Evolutionary conservation across 2,329 filamentous ascomycete species (phyloP).

Genomic region (Aspergillus sp.): DNA sequence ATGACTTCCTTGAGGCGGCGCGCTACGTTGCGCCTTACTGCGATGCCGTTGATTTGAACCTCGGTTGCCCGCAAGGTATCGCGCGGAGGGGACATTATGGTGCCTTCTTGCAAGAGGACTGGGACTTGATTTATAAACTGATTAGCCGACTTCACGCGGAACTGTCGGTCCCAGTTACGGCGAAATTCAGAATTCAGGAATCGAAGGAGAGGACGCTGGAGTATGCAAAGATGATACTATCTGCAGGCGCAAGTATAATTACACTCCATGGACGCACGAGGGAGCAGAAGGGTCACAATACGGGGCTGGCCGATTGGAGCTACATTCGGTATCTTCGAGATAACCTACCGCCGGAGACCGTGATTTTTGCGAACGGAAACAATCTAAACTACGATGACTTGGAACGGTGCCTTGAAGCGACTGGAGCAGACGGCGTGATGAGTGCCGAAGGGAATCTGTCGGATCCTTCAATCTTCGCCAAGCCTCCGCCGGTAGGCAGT

Average conservation of each 20-base stretch:
- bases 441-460: conserved; percentile 93
- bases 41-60: conserved; percentile 91
- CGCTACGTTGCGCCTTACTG: conserved; percentile 78
- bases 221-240: conserved; percentile 84
- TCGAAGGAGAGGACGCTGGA: conserved; percentile 81
- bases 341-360: conserved; percentile 78
- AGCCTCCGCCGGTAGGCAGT: conserved; percentile 61
- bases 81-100: conserved; percentile 89
- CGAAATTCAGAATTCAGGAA: conserved; percentile 89
- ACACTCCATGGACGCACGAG: conserved; percentile 86
- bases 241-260: conserved; percentile 86
- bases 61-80: conserved; percentile 95
- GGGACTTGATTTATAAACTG: conserved; percentile 75
- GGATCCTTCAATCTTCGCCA: conserved; percentile 82
- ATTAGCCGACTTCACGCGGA: conserved; percentile 79
- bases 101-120: conserved; percentile 91
- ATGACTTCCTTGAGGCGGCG: conserved; percentile 62
- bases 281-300: conserved; percentile 95
- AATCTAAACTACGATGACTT: conserved; percentile 80
- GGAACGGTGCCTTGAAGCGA: conserved; percentile 72
- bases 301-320: conserved; percentile 89
- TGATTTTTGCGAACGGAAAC: conserved; percentile 96
- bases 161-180: conserved; percentile 81
- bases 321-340: conserved; percentile 80
- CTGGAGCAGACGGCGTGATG: conserved; percentile 92